These are phyloP conservation scores for Epicoccum sorghinum DNA, from an alignment of 2,329 filamentous ascomycete genomes.

Conservation along the genomic window DNA sequence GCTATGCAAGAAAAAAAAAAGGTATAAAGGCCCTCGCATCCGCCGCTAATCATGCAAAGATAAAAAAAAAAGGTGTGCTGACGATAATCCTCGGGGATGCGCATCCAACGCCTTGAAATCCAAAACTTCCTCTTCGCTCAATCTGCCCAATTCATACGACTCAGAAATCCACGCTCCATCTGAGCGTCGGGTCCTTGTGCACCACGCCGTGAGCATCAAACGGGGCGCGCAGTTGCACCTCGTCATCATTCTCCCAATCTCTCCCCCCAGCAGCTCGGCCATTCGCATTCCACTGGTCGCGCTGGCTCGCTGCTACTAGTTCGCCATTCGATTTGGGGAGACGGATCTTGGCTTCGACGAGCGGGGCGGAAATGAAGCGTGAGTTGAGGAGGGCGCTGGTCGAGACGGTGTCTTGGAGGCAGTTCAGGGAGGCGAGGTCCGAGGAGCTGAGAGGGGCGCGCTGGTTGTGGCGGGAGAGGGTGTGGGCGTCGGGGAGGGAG, in stretches of 20 bases:
- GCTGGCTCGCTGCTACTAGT: slow-evolving; percentile 16
- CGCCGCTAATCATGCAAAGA: not conserved
- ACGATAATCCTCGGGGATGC: too few relatives aligned
- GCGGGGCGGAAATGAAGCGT: slow-evolving; percentile 46
- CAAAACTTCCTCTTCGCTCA: too few relatives aligned
- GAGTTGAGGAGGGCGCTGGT: slow-evolving; percentile 41
- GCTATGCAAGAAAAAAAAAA: slow-evolving; percentile 6
- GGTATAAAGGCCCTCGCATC: not conserved
- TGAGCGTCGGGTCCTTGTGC: slow-evolving; percentile 45
- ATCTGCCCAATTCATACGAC: too few relatives aligned
- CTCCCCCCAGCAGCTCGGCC: slow-evolving; percentile 26
- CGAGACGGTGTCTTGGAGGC: slow-evolving; percentile 48
- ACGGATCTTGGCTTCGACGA: slow-evolving; percentile 46
- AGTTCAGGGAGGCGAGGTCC: slow-evolving; percentile 47
- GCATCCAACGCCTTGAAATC: too few relatives aligned
- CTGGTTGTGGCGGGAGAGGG: slow-evolving; percentile 16
- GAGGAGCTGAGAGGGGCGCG: slow-evolving; percentile 40
- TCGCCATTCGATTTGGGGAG: slow-evolving; percentile 44
- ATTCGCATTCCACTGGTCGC: slow-evolving; percentile 24
- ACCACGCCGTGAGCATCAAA: slow-evolving; percentile 44
- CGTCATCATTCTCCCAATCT: slow-evolving; percentile 28
- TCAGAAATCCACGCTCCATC: slow-evolving; percentile 54
- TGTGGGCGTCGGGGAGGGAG: slow-evolving; percentile 25
- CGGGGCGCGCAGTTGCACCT: slow-evolving; percentile 27
- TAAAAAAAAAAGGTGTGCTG: too few relatives aligned